Percentiles rank a stretch among this genome's conserved stretches.
These are phyloP conservation scores for Fraxinus dipetala DNA, from an alignment of 305 asterid species.

Conservation along the genomic window DNA sequence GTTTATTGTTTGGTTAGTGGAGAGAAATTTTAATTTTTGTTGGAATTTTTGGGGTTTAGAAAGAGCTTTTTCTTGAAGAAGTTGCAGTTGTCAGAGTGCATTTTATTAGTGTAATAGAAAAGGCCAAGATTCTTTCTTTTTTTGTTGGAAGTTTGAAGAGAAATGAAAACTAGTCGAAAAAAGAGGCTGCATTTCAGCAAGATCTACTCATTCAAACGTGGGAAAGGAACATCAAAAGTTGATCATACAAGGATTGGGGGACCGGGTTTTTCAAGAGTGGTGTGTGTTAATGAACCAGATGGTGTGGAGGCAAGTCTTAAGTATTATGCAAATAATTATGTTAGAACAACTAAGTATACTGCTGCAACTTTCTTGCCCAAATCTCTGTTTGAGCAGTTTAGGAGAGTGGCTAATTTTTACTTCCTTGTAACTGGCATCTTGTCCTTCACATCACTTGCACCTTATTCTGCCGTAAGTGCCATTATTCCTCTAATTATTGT, in stretches of 20 bases:
- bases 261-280: constrained; percentile 90
- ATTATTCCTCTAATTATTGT: constrained; percentile 66
- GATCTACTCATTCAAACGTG: constrained; percentile 72
- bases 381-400: constrained; percentile 88
- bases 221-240: constrained; percentile 44
- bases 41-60: constrained; percentile 25
- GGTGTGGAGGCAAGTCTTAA: constrained; percentile 36
- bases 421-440: constrained; percentile 67
- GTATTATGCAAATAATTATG: constrained; percentile 61
- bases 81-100: constrained; percentile 14
- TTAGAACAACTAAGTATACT: constrained; percentile 71
- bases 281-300: constrained; percentile 67
- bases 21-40: constrained; percentile 25
- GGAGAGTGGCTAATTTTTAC: constrained; percentile 89
- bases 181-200: constrained; percentile 67
- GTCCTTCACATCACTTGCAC: constrained; percentile 69
- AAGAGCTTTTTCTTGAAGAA: constrained; percentile 2
- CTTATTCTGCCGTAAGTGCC: constrained; percentile 70
- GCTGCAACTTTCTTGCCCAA: constrained; percentile 80
- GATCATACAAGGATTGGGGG: constrained; percentile 80
- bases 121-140: constrained; percentile 16
- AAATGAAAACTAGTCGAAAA: constrained; percentile 44
- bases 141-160: constrained; percentile 1
- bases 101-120: not conserved
- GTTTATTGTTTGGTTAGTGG: constrained; percentile 31